Evolutionary conservation across 208 protist genomes (phyloP).

Genomic region (Leishmania braziliensis): DNA sequence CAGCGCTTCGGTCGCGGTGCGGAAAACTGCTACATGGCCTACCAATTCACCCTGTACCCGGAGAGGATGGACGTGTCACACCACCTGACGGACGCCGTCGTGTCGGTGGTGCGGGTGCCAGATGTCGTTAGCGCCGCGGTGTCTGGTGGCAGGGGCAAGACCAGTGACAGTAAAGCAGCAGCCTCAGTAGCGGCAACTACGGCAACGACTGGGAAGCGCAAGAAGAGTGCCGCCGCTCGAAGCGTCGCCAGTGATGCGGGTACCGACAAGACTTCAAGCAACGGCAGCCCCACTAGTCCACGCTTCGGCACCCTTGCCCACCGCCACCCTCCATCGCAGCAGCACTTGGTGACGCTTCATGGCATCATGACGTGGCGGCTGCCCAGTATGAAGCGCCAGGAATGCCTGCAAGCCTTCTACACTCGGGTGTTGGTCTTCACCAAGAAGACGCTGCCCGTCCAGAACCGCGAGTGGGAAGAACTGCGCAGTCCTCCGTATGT

Average conservation of each 20-base stretch:
- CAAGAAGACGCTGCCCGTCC: constrained; percentile 50
- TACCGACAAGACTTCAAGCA: background rate
- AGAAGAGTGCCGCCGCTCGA: constrained; percentile 1
- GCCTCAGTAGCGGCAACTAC: background rate
- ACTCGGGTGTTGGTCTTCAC: constrained; percentile 67
- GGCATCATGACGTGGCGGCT: constrained; percentile 80
- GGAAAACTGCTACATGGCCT: constrained; percentile 65
- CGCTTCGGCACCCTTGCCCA: constrained; percentile 18
- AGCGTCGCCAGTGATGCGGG: background rate
- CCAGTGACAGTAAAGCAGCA: background rate
- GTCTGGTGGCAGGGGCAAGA: background rate
- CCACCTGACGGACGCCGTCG: constrained; percentile 52
- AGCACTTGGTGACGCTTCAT: constrained; percentile 77
- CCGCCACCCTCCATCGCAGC: constrained; percentile 5
- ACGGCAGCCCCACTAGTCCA: background rate
- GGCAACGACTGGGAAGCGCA: background rate
- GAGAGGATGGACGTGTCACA: constrained; percentile 62
- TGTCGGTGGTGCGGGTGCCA: constrained; percentile 37
- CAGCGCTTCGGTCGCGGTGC: constrained; percentile 63
- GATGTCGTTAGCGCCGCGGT: background rate
- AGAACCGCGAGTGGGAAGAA: constrained; percentile 63
- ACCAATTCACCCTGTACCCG: constrained; percentile 77
- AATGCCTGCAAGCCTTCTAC: constrained; percentile 58
- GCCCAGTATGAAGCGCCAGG: constrained; percentile 65
- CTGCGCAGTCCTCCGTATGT: constrained; percentile 67